Evolutionary conservation across 2,329 filamentous ascomycete species (phyloP).

Genomic region (Thermothelomyces thermophilus): DNA sequence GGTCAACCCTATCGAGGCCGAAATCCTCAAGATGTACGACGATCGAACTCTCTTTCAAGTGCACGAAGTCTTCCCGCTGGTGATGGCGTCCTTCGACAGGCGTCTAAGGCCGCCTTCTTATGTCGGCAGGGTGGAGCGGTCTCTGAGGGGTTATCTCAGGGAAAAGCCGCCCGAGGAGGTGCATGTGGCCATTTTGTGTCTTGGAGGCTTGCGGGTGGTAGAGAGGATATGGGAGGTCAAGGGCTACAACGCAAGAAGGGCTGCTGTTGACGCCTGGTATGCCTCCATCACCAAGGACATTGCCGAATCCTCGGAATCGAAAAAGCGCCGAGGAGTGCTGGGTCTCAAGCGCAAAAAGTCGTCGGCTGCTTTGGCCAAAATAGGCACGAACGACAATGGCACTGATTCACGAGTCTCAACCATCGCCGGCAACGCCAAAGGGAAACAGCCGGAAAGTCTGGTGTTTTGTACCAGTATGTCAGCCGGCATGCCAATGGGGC

Average conservation of each 20-base stretch:
- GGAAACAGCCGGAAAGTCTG: conserved; percentile 34
- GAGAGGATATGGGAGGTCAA: conserved; percentile 61
- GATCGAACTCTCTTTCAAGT: conserved; percentile 56
- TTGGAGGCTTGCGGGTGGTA: conserved; percentile 57
- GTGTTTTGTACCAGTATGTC: conserved; percentile 55
- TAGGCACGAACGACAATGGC: conserved; percentile 16
- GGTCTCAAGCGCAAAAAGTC: conserved; percentile 54
- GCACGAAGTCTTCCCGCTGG: conserved; percentile 58
- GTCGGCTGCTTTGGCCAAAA: conserved; percentile 32
- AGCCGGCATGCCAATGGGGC: conserved; percentile 56
- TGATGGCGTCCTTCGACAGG: conserved; percentile 58
- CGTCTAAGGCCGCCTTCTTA: conserved; percentile 58
- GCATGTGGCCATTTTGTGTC: conserved; percentile 52
- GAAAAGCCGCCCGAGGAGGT: conserved; percentile 58
- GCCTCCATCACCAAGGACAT: conserved; percentile 42
- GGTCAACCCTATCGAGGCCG: conserved; percentile 53
- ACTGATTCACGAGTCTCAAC: conserved; percentile 7
- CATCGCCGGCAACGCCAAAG: conserved; percentile 21
- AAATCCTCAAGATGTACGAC: conserved; percentile 60
- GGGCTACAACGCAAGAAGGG: conserved; percentile 54
- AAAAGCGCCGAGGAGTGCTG: conserved; percentile 46
- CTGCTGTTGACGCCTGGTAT: conserved; percentile 56
- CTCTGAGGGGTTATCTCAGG: conserved; percentile 56
- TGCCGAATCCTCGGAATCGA: conserved; percentile 36
- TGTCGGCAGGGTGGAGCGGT: conserved; percentile 55